Base-by-base conservation (phyloP, 768 basidiomycete species). In the Steccherinum ochraceum region DNA sequence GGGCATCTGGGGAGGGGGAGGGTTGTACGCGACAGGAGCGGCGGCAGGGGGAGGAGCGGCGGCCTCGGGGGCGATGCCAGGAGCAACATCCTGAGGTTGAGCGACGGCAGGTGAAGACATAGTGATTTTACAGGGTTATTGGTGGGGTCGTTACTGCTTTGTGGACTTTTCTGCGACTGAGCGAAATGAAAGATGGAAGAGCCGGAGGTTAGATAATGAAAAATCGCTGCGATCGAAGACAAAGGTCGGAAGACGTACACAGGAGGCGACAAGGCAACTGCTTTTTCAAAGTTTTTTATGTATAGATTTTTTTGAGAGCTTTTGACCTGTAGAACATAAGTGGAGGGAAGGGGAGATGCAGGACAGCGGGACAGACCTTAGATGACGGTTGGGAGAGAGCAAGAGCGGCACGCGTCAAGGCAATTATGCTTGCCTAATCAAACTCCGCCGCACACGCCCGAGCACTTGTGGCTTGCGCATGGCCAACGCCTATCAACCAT, bases 131-230 rank as follows among this genome's bases (percentile, higher is more conserved):
- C 50, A 50, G 57, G 58, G 55, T 55, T 56, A 49, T 52, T 57
- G 75, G 77, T 69, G 71, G 76, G 71, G 84, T 91, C 88, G 88
- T 91, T 91, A 91, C 88, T 91, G 86, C 83, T 88, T 88, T 83
- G 79, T 84, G 77, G 71, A 76, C 79, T 87, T 89, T 88, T 86
- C 84, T 83, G 73, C 68, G 72, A 75, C 79, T 83, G 66, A 42
- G 51, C 52, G 35, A 11, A 26, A 53, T 54, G 52, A 52, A 54
- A n/a, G 46, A 49, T 39, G 45, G 48, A 53, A 24, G 25, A 48
- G 55, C 45, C 55, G 56, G 42, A 50, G 30, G 25, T 49, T 23
- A 46, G 49, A 48, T 60, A 54, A n/a, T n/a, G 48, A 46, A 50
- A 46, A 35, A 35, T 35, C 41, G 41, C n/a, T 52, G 54, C 46